Evolutionary conservation across 2,329 filamentous ascomycete species (phyloP).

Genomic region (Rhynchosporium graminicola): DNA sequence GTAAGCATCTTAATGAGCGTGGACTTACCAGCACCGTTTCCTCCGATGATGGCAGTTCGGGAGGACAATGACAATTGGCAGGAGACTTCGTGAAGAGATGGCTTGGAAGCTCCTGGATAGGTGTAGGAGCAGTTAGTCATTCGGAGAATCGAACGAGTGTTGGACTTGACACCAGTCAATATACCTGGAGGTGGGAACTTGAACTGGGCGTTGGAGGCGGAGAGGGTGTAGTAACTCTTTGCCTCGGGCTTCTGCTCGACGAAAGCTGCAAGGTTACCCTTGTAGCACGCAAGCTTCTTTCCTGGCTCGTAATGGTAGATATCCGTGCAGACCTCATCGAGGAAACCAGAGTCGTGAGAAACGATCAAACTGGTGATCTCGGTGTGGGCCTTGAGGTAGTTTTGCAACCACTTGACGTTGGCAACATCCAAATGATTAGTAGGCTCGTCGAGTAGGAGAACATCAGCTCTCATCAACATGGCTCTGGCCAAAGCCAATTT

Average conservation of each 20-base stretch:
- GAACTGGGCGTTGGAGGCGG: slow-evolving; percentile 86
- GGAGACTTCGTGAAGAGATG: slow-evolving; percentile 84
- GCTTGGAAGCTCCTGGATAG: slow-evolving; percentile 88
- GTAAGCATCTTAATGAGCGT: slow-evolving; percentile 97
- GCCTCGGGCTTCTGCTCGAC: slow-evolving; percentile 89
- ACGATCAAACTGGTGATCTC: slow-evolving; percentile 98
- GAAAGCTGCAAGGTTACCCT: slow-evolving; percentile 79
- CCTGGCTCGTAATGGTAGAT: slow-evolving; percentile 97
- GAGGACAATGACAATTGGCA: slow-evolving; percentile 87
- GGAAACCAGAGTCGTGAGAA: slow-evolving; percentile 95
- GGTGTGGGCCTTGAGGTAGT: slow-evolving; percentile 92
- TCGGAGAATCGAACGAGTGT: slow-evolving; percentile 89
- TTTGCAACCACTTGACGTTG: slow-evolving; percentile 94
- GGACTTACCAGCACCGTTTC: slow-evolving; percentile 97
- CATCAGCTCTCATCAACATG: slow-evolving; percentile 96
- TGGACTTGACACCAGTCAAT: slow-evolving; percentile 90
- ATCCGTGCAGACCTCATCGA: slow-evolving; percentile 96
- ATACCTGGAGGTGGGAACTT: slow-evolving; percentile 98
- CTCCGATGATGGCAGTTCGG: slow-evolving; percentile 92
- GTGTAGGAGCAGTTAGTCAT: slow-evolving; percentile 91
- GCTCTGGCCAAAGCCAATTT: slow-evolving; percentile 94
- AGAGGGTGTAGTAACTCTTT: slow-evolving; percentile 97
- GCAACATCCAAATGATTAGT: slow-evolving; percentile 97
- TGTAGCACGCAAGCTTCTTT: slow-evolving; percentile 91
- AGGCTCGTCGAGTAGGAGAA: slow-evolving; percentile 94